Evolutionary conservation across 495 filamentous ascomycete genomes (phyloP), one percentile per base, ranked within the genome.

Genomic region (Collariella sp.): DNA sequence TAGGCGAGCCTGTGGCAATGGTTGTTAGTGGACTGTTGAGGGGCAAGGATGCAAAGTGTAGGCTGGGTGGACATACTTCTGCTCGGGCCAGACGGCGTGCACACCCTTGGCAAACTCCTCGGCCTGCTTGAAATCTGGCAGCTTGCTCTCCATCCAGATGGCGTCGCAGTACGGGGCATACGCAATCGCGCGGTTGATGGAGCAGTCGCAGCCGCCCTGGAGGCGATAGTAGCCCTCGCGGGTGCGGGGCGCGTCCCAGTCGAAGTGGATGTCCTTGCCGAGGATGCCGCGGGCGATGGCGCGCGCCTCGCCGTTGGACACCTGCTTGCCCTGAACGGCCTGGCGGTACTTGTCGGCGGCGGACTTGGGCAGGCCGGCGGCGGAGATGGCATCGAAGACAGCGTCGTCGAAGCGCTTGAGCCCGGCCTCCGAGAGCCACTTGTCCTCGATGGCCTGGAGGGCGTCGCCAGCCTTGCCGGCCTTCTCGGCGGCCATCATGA

Each of bases 61-160:
- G 35, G 36, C 36, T n/a, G 15, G 35, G 46, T 34, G n/a, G 55
- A 75, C 83, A 66, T 72, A 91, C 86, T 98, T 98, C 71, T 95
- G 87, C 75, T 98, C 86, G 10, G 93, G 93, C 85, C 85, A 96
- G 18, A 89, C 87, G 45, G 88, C 85, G 69, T 97, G 93, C 34
- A 98, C 91, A 48, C 93, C 93, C 40, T 87, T 78, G 20, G 93
- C 94, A 60, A 98, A 98, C 64, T 96, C 87, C 76, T 89, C 83
- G 24, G 93, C 93, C 74, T 97, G 93, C 39, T 76, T 71, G 72
- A 82, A 97, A 68, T 97, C 93, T 41, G 93, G 93, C 51, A 95
- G 76, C 72, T 95, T 95, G 76, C 83, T 88, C 82, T 98, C 93
- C 93, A 98, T 98, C 93, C 93, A 98, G 70, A 98, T 88, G 62